Conservation (phyloP, 192 early-diverging fungal species). For the Coemansia reversa region DNA sequence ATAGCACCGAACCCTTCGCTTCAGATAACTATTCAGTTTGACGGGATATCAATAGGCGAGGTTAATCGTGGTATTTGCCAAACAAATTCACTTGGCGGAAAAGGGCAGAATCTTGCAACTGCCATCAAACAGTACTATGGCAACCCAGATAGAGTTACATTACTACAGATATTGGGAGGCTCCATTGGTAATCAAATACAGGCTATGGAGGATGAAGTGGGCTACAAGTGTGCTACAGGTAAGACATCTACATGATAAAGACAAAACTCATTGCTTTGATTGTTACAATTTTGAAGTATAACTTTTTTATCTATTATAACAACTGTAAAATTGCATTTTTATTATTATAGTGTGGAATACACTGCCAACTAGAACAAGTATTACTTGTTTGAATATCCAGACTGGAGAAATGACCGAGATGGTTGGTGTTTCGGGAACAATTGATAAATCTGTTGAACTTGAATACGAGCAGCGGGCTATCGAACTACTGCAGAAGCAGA, state of each 20-base stretch:
- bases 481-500: slow-evolving; percentile 3
- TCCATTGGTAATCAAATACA: slow-evolving; percentile 28
- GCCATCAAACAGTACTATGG: slow-evolving; percentile 24
- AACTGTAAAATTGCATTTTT: neutral
- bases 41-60: slow-evolving; percentile 9
- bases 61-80: slow-evolving; percentile 32
- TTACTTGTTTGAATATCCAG: slow-evolving; percentile 24
- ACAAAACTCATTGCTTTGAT: too few relatives aligned
- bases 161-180: slow-evolving; percentile 38
- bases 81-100: slow-evolving; percentile 39
- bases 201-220: slow-evolving; percentile 14
- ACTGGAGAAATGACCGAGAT: slow-evolving; percentile 40
- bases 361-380: slow-evolving; percentile 28
- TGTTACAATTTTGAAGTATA: too few relatives aligned
- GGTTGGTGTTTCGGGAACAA: slow-evolving; percentile 23
- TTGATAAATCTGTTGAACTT: slow-evolving; percentile 2
- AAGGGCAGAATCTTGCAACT: slow-evolving; percentile 44
- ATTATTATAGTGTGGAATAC: neutral
- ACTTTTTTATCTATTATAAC: too few relatives aligned
- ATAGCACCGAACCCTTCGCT: slow-evolving; percentile 42
- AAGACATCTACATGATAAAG: neutral
- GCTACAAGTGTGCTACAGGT: slow-evolving; percentile 23
- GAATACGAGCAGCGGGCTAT: slow-evolving; percentile 17
- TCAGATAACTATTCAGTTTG: slow-evolving; percentile 30
- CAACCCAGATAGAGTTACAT: slow-evolving; percentile 9